Evolutionary conservation across 2,329 filamentous ascomycete species (phyloP), one percentile per base, ranked within the genome.

Genomic region (Zymoseptoria crescenta): DNA sequence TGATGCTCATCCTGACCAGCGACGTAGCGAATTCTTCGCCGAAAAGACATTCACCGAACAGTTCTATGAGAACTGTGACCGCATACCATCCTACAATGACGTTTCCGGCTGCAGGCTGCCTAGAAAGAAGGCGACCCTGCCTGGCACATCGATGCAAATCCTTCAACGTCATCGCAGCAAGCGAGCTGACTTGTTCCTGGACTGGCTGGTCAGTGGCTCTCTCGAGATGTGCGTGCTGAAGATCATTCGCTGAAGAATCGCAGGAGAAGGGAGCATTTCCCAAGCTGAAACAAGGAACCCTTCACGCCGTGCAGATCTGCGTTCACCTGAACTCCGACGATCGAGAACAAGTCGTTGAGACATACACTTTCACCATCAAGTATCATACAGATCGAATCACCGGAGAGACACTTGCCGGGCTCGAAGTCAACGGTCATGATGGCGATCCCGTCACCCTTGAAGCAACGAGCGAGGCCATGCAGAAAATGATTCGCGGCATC

Each of bases 231-330:
- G 28, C 24, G n/a, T 29, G 51, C 24, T 21, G 9, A 27, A 52
- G 24, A 19, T 13, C 35, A 10, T 28, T 21, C 21, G 56, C 66
- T 74, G 54, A 76, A 65, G 51, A n/a, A 5, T 28, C 7, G n/a
- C 56, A 81, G 79, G 79, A 82, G 67, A 68, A 73, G 24, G 79
- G 76, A 7, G 76, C 77, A 2, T 81, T 80, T 62, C 73, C 77
- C 19, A 78, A 77, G 4, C 63, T 82, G 4, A 67, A 73, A 53
- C 71, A 70, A 21, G 74, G 74, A 28, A 69, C 73, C 24, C 72
- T 82, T 3, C 72, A 74, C 28, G 74, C 74, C 2, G 59, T 82
- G n/a, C 76, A 80, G 59, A 63, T 81, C 30, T 77, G 75, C 41
- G 72, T 82, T 20, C 73, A 76, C 58, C 70, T 74, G 29, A 71